phyloP scores from a whole-genome alignment of 345 rosid genomes.

The Arabis hirsuta region DNA sequence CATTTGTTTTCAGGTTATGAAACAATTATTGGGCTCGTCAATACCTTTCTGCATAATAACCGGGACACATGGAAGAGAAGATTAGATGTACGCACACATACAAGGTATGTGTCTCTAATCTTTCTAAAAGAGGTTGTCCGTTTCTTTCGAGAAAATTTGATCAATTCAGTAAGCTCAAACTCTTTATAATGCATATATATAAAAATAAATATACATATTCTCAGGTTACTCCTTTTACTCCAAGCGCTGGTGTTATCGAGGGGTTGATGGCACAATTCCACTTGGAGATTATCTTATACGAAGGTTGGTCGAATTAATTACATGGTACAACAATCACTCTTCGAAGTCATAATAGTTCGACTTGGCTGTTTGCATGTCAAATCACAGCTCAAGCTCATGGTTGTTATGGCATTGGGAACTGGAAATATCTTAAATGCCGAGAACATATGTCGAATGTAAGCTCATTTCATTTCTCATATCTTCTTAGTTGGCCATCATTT shows the following conservation, averaged over 20 bases:
- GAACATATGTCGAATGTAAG: constrained; percentile 81
- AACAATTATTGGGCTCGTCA: constrained; percentile 93
- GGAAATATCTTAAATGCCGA: constrained; percentile 83
- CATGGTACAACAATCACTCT: constrained; percentile 5
- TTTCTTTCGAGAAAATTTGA: constrained; percentile 6
- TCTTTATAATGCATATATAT: not conserved
- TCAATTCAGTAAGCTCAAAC: constrained; percentile 22
- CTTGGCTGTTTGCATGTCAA: constrained; percentile 24
- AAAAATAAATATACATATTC: constrained; percentile 10
- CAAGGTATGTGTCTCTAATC: constrained; percentile 60
- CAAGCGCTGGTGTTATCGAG: constrained; percentile 98
- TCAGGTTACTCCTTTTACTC: constrained; percentile 86
- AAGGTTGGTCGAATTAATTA: constrained; percentile 54
- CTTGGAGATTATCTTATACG: constrained; percentile 92
- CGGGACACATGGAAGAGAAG: constrained; percentile 91
- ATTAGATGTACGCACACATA: constrained; percentile 84
- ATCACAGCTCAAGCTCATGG: constrained; percentile 82
- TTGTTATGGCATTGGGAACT: constrained; percentile 81
- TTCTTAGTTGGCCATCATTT: constrained; percentile 32
- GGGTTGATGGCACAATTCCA: constrained; percentile 97
- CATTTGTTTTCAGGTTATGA: constrained; percentile 80
- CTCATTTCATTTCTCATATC: constrained; percentile 28
- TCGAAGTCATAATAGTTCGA: constrained; percentile 21
- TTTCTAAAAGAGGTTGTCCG: constrained; percentile 2
- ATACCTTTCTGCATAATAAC: constrained; percentile 81